These are phyloP conservation scores for Cercospora brassicicola DNA, from an alignment of 2,329 filamentous ascomycete species.

Conservation along the genomic window DNA sequence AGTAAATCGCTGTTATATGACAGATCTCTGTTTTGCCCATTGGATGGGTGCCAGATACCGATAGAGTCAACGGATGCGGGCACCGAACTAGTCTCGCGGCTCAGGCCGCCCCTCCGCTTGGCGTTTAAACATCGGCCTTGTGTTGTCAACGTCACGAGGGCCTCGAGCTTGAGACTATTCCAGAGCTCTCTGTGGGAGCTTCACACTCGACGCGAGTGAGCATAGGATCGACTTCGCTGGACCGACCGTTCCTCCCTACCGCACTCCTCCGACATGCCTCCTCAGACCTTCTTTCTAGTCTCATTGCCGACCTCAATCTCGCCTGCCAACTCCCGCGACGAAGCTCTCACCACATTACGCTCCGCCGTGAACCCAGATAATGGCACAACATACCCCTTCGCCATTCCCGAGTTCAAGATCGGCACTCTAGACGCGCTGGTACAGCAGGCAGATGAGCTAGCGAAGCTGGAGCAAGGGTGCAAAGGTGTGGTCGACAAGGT, in stretches of 20 bases:
- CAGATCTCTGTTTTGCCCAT: not conserved
- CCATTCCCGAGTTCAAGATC: conserved; percentile 94
- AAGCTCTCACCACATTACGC: conserved; percentile 75
- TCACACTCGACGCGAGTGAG: conserved; percentile 3
- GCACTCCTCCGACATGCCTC: conserved; percentile 30
- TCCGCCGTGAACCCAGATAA: conserved; percentile 71
- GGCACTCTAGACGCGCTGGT: conserved; percentile 92
- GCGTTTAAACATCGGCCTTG: not conserved
- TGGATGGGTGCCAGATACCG: conserved; percentile 1
- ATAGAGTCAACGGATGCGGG: conserved; percentile 3
- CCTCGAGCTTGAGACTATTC: not conserved
- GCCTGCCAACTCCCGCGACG: conserved; percentile 74
- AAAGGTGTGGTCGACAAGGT: conserved; percentile 84
- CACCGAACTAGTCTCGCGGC: not conserved
- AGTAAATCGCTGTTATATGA: not conserved
- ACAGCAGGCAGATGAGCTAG: conserved; percentile 91
- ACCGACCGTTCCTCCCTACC: conserved; percentile 1
- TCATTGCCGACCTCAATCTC: conserved; percentile 87
- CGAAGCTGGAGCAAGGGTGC: conserved; percentile 80
- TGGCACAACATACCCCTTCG: conserved; percentile 73
- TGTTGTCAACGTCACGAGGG: not conserved
- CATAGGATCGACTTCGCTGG: not conserved
- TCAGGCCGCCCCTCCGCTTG: not conserved
- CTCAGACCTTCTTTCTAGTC: conserved; percentile 75
- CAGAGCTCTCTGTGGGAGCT: not conserved